Base-by-base conservation (phyloP, 1,284 basidiomycete species). In the Irpex lacteus region DNA sequence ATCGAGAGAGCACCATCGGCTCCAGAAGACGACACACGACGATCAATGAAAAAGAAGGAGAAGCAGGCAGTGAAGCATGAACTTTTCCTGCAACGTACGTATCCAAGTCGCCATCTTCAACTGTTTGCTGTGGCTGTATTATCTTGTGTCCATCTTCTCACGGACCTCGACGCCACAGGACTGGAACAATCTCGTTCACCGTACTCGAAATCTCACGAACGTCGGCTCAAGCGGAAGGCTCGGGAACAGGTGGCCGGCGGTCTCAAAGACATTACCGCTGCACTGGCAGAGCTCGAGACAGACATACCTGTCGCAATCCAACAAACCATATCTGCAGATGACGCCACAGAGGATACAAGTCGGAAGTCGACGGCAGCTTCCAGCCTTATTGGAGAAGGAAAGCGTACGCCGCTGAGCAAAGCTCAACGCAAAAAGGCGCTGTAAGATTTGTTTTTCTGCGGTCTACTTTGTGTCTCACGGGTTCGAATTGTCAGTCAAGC, bases 201-300 rank as follows among this genome's bases (percentile, higher is more conserved):
- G 1, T 89, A 92, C 73, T 94, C 92, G 0, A 93, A 90, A 73
- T 91, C 89, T 5, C 89, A 92, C 71, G 78, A 77, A 37, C 84
- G 90, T 34, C 85, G 92, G 32, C 69, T 89, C 70, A 92, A 91
- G 70, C 86, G 86, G 63, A 91, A 87, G 70, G 85, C 82, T 52
- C 86, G 82, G 66, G 89, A 93, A 70, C 81, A 91, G 72, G 76
- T 95, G 54, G 87, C 83, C 2, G 81, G 83, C 55, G 86, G 85
- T 1, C 73, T 94, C 64, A 73, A 76, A 19, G 85, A 87, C 18
- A 82, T 94, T 57, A 80, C 85, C 63, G 75, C 77, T 8, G 89
- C 82, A 4, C 78, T 93, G 65, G 77, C 81, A 15, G 79, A 81
- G 18, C 70, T 89, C 21, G 84, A 83, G 38, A 50, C 52, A 9